Evolutionary conservation across 2,329 filamentous ascomycete genomes (phyloP).

Genomic region (Clathrospora elynae): DNA sequence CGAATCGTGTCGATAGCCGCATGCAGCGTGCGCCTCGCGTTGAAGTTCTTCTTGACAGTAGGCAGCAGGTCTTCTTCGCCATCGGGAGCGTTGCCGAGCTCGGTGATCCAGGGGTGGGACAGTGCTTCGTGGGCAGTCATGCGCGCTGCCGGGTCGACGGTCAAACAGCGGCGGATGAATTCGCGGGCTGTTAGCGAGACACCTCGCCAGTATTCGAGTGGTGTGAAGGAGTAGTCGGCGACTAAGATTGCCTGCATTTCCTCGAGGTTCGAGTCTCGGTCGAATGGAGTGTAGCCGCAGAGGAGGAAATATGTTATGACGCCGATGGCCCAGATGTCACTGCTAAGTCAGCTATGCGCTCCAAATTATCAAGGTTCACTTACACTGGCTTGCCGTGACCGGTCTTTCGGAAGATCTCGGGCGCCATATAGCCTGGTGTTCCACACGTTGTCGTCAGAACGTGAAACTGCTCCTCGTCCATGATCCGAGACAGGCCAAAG

Average conservation of each 20-base stretch:
- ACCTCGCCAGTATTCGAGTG: slow-evolving; percentile 93
- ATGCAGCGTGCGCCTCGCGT: slow-evolving; percentile 67
- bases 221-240: slow-evolving; percentile 94
- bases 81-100: slow-evolving; percentile 53
- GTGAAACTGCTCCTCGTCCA: slow-evolving; percentile 99
- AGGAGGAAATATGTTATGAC: slow-evolving; percentile 99
- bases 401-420: slow-evolving; percentile 98
- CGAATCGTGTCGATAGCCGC: slow-evolving; percentile 71
- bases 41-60: slow-evolving; percentile 73
- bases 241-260: slow-evolving; percentile 99
- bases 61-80: slow-evolving; percentile 62
- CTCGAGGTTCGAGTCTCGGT: slow-evolving; percentile 95
- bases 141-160: slow-evolving; percentile 81
- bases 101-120: slow-evolving; percentile 68
- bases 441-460: slow-evolving; percentile 97
- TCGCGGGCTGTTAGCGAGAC: slow-evolving; percentile 83
- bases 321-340: slow-evolving; percentile 95
- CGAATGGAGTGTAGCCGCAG: slow-evolving; percentile 97
- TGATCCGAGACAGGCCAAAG: slow-evolving; percentile 93
- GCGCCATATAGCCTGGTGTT: slow-evolving; percentile 98
- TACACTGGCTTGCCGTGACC: slow-evolving; percentile 96
- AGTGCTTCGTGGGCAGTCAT: slow-evolving; percentile 87
- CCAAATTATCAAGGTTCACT: slow-evolving; percentile 13
- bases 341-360: slow-evolving; percentile 39
- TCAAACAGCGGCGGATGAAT: slow-evolving; percentile 90